Evolutionary conservation across 495 filamentous ascomycete genomes (phyloP).

Genomic region (Xylaria flabelliformis): DNA sequence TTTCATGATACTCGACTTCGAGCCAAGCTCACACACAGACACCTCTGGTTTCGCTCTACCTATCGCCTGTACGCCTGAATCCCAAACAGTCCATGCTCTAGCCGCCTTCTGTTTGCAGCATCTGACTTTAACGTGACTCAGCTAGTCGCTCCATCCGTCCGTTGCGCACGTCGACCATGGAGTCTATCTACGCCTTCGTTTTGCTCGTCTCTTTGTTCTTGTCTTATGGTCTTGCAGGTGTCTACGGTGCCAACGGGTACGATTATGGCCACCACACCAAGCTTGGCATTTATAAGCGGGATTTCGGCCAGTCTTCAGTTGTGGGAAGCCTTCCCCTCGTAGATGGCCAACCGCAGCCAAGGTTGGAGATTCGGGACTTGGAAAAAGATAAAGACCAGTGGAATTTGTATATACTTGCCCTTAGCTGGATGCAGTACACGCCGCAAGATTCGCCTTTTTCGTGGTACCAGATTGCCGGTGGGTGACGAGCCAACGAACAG

Average conservation of each 20-base stretch:
- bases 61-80: conserved; percentile 21
- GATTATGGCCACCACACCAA: conserved; percentile 50
- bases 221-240: not conserved
- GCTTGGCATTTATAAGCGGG: conserved; percentile 34
- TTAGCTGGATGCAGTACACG: conserved; percentile 60
- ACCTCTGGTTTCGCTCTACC: not conserved
- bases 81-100: not conserved
- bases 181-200: conserved; percentile 4
- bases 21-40: conserved; percentile 9
- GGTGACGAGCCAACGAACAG: conserved; percentile 26
- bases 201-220: conserved; percentile 27
- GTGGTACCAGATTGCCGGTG: conserved; percentile 68
- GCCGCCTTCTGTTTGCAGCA: not conserved
- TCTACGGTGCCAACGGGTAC: conserved; percentile 33
- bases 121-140: not conserved
- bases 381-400: conserved; percentile 62
- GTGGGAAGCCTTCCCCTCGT: conserved; percentile 36
- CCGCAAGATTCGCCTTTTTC: conserved; percentile 59
- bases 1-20: conserved; percentile 1
- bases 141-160: not conserved
- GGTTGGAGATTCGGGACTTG: conserved; percentile 62
- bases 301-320: conserved; percentile 36
- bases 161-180: conserved; percentile 13
- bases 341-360: conserved; percentile 36
- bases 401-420: conserved; percentile 64